Conservation (phyloP, 768 basidiomycete genomes). For the Crassisporium funariophilum region DNA sequence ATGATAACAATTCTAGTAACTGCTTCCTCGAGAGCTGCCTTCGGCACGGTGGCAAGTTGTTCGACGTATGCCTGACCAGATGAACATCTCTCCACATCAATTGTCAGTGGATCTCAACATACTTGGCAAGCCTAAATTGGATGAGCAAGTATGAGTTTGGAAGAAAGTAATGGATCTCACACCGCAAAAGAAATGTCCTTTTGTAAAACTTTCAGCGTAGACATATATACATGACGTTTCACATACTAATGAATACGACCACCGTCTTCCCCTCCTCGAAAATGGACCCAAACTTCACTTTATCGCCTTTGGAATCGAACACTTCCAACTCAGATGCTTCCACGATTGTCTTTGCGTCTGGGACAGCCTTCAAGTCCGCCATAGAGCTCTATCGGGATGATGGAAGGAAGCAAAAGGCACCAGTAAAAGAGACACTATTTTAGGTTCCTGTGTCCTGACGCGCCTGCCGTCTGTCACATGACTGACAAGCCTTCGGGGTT, state of each 20-base stretch:
- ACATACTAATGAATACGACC: slow-evolving; percentile 65
- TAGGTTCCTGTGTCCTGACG: too few relatives aligned
- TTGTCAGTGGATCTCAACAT: too few relatives aligned
- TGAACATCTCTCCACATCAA: too few relatives aligned
- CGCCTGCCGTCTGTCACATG: too few relatives aligned
- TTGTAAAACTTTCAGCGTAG: neutral
- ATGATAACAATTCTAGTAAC: slow-evolving; percentile 48
- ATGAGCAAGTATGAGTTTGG: neutral
- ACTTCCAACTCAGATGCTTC: slow-evolving; percentile 43
- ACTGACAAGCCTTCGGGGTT: too few relatives aligned
- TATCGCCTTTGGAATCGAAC: slow-evolving; percentile 46
- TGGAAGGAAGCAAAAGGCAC: too few relatives aligned
- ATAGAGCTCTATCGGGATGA: too few relatives aligned
- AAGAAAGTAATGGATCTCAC: neutral
- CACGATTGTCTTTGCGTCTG: slow-evolving; percentile 33
- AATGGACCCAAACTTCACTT: slow-evolving; percentile 53
- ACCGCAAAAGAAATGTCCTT: neutral
- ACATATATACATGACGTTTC: neutral
- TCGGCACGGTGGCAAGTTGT: slow-evolving; percentile 43
- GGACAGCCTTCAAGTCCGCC: slow-evolving; percentile 29
- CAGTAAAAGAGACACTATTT: too few relatives aligned
- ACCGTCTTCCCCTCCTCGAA: slow-evolving; percentile 52
- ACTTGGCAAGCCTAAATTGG: neutral
- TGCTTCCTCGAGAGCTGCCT: slow-evolving; percentile 42
- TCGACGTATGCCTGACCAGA: slow-evolving; percentile 47